Base-by-base conservation (phyloP, 2,329 filamentous ascomycete species). In the Beauveria brongniartii region DNA sequence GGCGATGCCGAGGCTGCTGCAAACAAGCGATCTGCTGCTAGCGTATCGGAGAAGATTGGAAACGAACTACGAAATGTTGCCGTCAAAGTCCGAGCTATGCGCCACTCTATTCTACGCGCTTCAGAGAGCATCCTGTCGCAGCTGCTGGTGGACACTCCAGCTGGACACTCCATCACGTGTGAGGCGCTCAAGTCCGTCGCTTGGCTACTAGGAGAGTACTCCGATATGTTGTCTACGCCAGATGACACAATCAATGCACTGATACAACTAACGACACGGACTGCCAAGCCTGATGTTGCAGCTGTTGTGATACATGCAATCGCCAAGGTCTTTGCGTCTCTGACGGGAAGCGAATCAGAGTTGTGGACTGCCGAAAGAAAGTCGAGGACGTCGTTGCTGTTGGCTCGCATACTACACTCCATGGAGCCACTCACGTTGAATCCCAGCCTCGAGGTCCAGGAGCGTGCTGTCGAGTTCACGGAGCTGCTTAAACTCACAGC, bases 371-470 rank as follows among this genome's bases (percentile, higher is more conserved):
- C 83, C 0, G 85, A 88, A 69, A 81, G 88, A 61, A 92, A 91
- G 70, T 87, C 88, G 0, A 86, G 86, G 64, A 85, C 89, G 40
- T 85, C 88, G 9, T 81, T 97, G 3, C 78, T 96, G 26, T 86
- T 96, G 74, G 89, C 90, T 30, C 85, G 92, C 2, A 85, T 97
- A 7, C 83, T 96, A 22, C 85, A 94, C 70, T 88, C 90, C 53
- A 77, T 96, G 24, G 92, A 97, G 68, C 84, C 87, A 1, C 74
- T 97, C 18, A 85, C 87, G 0, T 80, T 87, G 46, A 91, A 97
- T 71, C 92, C 93, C 0, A 91, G 87, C 67, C 80, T 99, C 1
- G 94, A 99, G 71, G 92, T 99, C 3, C 94, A 99, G 74, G 94
- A 97, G 73, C 85, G 94, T 61, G 89, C 92, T 3, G 92, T 97